Percentiles rank a stretch among this genome's conserved stretches.
These are phyloP conservation scores for Epichloe typhina DNA, from an alignment of 2,329 filamentous ascomycete species.

Conservation along the genomic window DNA sequence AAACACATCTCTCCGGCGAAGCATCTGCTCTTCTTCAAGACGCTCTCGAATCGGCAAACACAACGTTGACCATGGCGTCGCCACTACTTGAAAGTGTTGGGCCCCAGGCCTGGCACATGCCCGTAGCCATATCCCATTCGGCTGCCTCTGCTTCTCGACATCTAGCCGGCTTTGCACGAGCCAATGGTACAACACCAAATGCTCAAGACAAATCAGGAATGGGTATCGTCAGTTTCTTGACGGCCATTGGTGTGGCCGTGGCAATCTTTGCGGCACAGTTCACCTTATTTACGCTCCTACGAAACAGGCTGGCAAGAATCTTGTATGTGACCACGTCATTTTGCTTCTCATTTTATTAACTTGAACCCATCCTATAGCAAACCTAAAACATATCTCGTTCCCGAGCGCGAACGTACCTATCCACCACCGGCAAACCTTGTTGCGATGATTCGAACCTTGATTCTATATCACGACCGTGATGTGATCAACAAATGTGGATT, in stretches of 20 bases:
- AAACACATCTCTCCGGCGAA: background rate
- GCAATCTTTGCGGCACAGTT: conserved; percentile 52
- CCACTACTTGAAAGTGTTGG: background rate
- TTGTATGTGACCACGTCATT: conserved; percentile 42
- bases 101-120: background rate
- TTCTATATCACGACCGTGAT: conserved; percentile 59
- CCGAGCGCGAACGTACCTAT: conserved; percentile 71
- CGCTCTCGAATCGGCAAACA: background rate
- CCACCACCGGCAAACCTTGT: conserved; percentile 48
- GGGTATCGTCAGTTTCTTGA: conserved; percentile 38
- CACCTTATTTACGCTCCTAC: conserved; percentile 59
- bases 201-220: conserved; percentile 32
- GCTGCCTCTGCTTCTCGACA: background rate
- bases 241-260: conserved; percentile 49
- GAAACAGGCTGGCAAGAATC: conserved; percentile 68
- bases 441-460: conserved; percentile 43
- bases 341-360: background rate
- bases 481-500: conserved; percentile 92
- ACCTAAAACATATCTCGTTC: conserved; percentile 74
- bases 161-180: conserved; percentile 2
- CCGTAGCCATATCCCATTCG: background rate
- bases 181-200: background rate
- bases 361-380: conserved; percentile 35
- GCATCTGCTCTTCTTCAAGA: background rate
- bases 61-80: background rate